Conservation (phyloP, 108 stramenopile genomes). For the Pseudonitzschia delicatissima region DNA sequence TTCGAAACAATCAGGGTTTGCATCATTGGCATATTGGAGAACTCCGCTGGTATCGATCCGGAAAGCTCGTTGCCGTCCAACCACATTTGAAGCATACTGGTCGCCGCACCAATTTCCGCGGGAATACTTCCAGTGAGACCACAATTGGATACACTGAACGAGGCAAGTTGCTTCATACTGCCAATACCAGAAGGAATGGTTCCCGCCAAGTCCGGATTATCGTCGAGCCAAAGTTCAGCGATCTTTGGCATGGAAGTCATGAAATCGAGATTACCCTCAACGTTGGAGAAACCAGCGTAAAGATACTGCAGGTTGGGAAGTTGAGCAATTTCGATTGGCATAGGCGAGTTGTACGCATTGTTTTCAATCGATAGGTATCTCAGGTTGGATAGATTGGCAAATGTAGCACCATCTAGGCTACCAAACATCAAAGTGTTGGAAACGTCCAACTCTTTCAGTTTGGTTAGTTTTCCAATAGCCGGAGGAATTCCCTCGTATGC, state of each 20-base stretch:
- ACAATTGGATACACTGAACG: slow-evolving; percentile 25
- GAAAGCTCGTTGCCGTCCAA: slow-evolving; percentile 50
- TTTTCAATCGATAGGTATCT: slow-evolving; percentile 36
- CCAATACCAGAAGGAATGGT: slow-evolving; percentile 37
- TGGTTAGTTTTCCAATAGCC: slow-evolving; percentile 23
- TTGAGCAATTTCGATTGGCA: slow-evolving; percentile 23
- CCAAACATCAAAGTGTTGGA: slow-evolving; percentile 30
- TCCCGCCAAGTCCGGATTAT: slow-evolving; percentile 34
- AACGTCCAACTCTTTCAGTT: slow-evolving; percentile 25
- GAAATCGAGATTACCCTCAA: slow-evolving; percentile 36
- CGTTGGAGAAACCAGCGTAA: slow-evolving; percentile 31
- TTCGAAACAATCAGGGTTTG: slow-evolving; percentile 38
- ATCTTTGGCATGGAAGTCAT: slow-evolving; percentile 25
- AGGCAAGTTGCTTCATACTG: slow-evolving; percentile 3
- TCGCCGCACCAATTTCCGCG: slow-evolving; percentile 36
- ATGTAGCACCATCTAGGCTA: slow-evolving; percentile 2
- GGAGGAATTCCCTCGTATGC: slow-evolving; percentile 31
- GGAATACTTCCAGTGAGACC: slow-evolving; percentile 29
- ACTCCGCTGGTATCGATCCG: slow-evolving; percentile 55
- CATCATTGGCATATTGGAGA: slow-evolving; percentile 33
- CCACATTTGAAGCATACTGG: slow-evolving; percentile 41
- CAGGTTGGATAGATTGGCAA: slow-evolving; percentile 20
- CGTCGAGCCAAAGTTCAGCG: slow-evolving; percentile 48
- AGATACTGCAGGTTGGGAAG: slow-evolving; percentile 39
- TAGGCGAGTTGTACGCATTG: slow-evolving; percentile 32